Percentiles rank a stretch among this genome's conserved stretches.
phyloP scores from a whole-genome alignment of 441 rosid genomes.

The Dalechampia spathulata region DNA sequence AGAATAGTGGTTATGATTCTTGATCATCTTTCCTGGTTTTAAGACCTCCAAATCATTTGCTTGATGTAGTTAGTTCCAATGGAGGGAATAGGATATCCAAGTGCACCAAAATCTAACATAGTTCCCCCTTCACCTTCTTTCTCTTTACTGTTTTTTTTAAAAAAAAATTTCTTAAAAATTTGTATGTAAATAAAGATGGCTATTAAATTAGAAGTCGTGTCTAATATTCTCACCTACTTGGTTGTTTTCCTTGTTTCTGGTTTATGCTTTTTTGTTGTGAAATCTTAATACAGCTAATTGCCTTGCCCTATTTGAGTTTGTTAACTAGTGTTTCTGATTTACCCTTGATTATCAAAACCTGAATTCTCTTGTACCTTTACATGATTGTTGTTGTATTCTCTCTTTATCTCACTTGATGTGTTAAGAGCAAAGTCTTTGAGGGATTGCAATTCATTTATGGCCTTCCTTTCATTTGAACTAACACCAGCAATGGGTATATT shows the following conservation, averaged over 20 bases:
- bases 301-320: neutral
- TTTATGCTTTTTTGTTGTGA: slow-evolving; percentile 3
- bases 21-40: too few relatives aligned
- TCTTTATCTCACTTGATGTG: neutral
- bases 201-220: neutral
- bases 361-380: too few relatives aligned
- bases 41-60: too few relatives aligned
- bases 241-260: neutral
- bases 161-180: too few relatives aligned
- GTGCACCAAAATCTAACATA: too few relatives aligned
- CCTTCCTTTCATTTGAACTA: slow-evolving; percentile 12
- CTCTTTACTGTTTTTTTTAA: too few relatives aligned
- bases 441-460: slow-evolving; percentile 1
- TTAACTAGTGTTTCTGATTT: neutral
- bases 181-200: too few relatives aligned
- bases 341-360: too few relatives aligned
- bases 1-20: too few relatives aligned
- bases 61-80: too few relatives aligned
- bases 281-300: neutral
- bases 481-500: slow-evolving; percentile 10
- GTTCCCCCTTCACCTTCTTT: too few relatives aligned
- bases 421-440: neutral
- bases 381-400: neutral
- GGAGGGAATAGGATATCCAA: too few relatives aligned
- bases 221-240: neutral